phyloP scores from a whole-genome alignment of 192 early-diverging fungal species.

The Gigaspora rosea region DNA sequence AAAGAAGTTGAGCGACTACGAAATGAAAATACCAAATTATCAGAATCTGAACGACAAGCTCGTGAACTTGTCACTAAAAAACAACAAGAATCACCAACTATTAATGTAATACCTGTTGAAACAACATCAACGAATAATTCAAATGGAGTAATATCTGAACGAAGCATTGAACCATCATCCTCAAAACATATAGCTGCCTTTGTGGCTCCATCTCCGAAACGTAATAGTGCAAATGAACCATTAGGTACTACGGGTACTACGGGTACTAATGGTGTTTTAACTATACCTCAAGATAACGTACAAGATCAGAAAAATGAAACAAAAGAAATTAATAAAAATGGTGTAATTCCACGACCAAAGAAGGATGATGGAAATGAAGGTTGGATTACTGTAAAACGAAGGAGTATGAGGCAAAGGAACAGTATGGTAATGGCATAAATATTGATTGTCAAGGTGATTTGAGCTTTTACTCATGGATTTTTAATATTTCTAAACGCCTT shows the following conservation, averaged over 20 bases:
- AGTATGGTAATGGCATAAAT: slow-evolving; percentile 19
- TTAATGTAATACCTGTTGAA: not conserved
- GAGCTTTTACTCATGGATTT: not conserved
- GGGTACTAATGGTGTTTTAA: not conserved
- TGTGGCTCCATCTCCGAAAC: not conserved
- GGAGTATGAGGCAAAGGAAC: not conserved
- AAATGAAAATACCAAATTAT: not conserved
- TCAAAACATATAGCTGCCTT: no score
- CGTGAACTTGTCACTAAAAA: not conserved
- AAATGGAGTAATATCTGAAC: not conserved
- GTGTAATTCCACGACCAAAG: not conserved
- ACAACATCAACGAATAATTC: not conserved
- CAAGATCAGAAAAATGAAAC: not conserved
- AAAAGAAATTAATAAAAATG: not conserved
- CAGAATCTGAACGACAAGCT: not conserved
- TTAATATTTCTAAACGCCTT: not conserved
- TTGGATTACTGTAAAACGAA: slow-evolving; percentile 7
- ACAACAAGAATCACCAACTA: not conserved
- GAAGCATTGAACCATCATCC: not conserved
- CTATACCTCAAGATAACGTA: not conserved
- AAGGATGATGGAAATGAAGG: not conserved
- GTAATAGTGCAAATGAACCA: not conserved
- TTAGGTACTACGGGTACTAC: no score
- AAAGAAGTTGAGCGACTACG: not conserved
- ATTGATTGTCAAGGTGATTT: slow-evolving; percentile 5